Conservation (phyloP, 495 filamentous ascomycete genomes). For the Thermochaetoides thermophila region DNA sequence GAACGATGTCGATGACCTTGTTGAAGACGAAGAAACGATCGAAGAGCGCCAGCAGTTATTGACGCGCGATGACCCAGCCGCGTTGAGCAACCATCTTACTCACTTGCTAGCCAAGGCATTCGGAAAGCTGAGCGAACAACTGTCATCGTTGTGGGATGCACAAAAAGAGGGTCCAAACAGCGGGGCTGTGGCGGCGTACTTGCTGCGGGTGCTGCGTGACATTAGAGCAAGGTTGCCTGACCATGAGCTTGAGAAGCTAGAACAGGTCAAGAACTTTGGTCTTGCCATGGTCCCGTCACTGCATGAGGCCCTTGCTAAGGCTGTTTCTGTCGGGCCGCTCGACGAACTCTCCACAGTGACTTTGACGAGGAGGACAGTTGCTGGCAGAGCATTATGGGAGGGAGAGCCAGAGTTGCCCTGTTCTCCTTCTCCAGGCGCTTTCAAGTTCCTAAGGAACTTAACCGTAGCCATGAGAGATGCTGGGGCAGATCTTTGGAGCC, state of each 20-base stretch:
- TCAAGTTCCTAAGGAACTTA: conserved; percentile 57
- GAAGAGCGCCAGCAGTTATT: conserved; percentile 49
- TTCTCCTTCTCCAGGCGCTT: conserved; percentile 66
- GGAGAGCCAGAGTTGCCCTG: conserved; percentile 58
- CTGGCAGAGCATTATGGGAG: conserved; percentile 57
- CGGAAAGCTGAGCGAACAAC: conserved; percentile 37
- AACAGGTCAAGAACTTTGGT: conserved; percentile 30
- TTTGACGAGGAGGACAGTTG: conserved; percentile 25
- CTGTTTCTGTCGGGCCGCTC: conserved; percentile 21
- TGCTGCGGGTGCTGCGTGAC: conserved; percentile 65
- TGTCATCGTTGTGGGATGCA: conserved; percentile 32
- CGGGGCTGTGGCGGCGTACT: conserved; percentile 47
- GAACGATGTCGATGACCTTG: conserved; percentile 59
- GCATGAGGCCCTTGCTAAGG: conserved; percentile 37
- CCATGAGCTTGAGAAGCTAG: too few relatives aligned
- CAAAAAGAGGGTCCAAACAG: conserved; percentile 28
- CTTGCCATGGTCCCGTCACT: conserved; percentile 37
- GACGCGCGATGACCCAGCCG: conserved; percentile 55
- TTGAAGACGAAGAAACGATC: conserved; percentile 58
- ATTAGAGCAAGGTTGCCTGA: conserved; percentile 50
- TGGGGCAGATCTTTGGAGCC: conserved; percentile 76
- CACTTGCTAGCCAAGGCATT: conserved; percentile 44
- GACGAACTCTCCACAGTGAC: conserved; percentile 26
- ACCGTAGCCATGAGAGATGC: conserved; percentile 47
- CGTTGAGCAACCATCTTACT: conserved; percentile 46